Evolutionary conservation across 176 grass and related monocot species (phyloP).

Genomic region (Hyparrhenia diplandra): DNA sequence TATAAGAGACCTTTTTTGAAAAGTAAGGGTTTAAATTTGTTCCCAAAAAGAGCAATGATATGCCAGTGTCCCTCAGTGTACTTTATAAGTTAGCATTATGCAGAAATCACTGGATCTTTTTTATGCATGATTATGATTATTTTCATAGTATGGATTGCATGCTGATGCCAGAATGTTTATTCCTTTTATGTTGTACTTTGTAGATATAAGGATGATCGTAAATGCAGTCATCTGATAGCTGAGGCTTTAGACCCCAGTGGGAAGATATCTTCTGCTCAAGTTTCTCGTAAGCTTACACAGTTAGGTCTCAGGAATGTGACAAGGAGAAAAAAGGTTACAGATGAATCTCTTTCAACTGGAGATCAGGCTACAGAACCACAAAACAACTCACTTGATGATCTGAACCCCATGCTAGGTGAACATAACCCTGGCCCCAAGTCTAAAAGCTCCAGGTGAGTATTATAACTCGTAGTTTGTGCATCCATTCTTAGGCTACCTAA

Average conservation of each 20-base stretch:
- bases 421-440: constrained; percentile 22
- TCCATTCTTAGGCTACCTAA: constrained; percentile 29
- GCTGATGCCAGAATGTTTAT: constrained; percentile 24
- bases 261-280: constrained; percentile 69
- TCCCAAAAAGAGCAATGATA: constrained; percentile 2
- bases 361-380: constrained; percentile 22
- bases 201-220: constrained; percentile 74
- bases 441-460: constrained; percentile 42
- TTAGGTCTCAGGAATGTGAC: constrained; percentile 60
- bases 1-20: constrained; percentile 61
- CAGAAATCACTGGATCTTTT: background rate
- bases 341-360: constrained; percentile 25
- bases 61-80: background rate
- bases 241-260: constrained; percentile 77
- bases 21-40: constrained; percentile 58
- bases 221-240: constrained; percentile 70
- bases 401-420: background rate
- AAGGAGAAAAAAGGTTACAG: constrained; percentile 39
- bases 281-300: constrained; percentile 79
- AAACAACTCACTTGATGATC: background rate
- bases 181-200: constrained; percentile 28
- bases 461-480: constrained; percentile 15
- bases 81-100: background rate
- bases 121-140: background rate
- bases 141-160: constrained; percentile 4